These are phyloP conservation scores for Yamadazyma friedrichii DNA, from an alignment of 1,139 yeast genomes.

Conservation along the genomic window DNA sequence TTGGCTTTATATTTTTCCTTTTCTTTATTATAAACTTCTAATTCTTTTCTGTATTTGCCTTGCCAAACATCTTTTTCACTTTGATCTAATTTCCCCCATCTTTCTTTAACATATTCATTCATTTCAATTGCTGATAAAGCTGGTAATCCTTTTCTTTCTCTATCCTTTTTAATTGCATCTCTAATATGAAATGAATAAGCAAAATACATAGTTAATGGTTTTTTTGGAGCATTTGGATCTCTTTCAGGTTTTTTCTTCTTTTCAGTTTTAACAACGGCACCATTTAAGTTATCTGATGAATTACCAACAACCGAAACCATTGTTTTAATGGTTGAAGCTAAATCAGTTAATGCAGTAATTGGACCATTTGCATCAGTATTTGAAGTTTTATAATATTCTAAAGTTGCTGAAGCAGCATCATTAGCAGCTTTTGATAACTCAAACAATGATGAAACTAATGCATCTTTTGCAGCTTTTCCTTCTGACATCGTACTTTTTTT, in stretches of 20 bases:
- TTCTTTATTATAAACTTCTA: constrained; percentile 60
- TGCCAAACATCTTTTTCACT: constrained; percentile 76
- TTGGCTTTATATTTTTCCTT: constrained; percentile 56
- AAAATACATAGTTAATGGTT: constrained; percentile 77
- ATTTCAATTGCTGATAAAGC: constrained; percentile 72
- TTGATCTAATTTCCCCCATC: constrained; percentile 71
- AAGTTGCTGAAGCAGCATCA: constrained; percentile 76
- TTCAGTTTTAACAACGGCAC: constrained; percentile 18
- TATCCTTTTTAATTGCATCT: constrained; percentile 62
- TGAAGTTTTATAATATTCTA: constrained; percentile 64
- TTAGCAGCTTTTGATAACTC: constrained; percentile 80
- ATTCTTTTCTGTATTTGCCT: constrained; percentile 64
- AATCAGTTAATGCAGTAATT: constrained; percentile 30
- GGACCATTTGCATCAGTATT: constrained; percentile 25
- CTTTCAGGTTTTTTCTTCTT: constrained; percentile 51
- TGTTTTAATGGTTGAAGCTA: constrained; percentile 27
- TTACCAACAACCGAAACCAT: constrained; percentile 17
- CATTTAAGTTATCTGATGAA: constrained; percentile 11
- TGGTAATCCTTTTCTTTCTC: constrained; percentile 56
- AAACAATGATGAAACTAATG: constrained; percentile 73
- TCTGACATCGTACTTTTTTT: constrained; percentile 25
- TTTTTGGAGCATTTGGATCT: constrained; percentile 64
- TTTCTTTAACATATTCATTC: constrained; percentile 72
- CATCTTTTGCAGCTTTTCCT: constrained; percentile 40
- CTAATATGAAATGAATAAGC: constrained; percentile 70